phyloP scores from a whole-genome alignment of 768 basidiomycete genomes.

The Psilocybe azurescens region DNA sequence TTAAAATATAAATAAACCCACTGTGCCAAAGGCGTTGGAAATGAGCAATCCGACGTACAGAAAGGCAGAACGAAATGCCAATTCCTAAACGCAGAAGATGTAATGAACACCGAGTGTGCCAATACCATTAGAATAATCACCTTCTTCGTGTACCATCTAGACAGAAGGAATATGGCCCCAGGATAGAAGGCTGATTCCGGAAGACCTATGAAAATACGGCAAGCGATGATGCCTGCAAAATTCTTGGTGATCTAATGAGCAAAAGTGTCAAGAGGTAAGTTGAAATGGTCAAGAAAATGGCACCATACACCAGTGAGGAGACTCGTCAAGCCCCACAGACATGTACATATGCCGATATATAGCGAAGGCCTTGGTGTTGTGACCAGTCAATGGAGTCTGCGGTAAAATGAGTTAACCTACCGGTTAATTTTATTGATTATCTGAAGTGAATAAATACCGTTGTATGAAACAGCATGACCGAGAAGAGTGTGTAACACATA shows the following conservation, averaged over 20 bases:
- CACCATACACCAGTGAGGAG: conserved; percentile 60
- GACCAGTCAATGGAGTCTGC: not conserved
- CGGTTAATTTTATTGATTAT: conserved; percentile 59
- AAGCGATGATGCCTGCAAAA: conserved; percentile 58
- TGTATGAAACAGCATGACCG: not conserved
- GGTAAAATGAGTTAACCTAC: conserved; percentile 30
- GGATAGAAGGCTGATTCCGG: conserved; percentile 75
- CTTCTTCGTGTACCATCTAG: conserved; percentile 66
- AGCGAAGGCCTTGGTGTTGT: conserved; percentile 53
- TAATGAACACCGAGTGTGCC: not conserved
- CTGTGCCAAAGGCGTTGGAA: conserved; percentile 71
- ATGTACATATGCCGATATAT: conserved; percentile 65
- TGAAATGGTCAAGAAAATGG: not conserved
- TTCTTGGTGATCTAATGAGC: conserved; percentile 49
- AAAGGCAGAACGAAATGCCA: conserved; percentile 67
- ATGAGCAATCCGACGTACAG: conserved; percentile 64
- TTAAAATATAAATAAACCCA: conserved; percentile 32
- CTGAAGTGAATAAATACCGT: conserved; percentile 30
- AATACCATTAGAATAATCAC: conserved; percentile 26
- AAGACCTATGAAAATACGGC: conserved; percentile 66
- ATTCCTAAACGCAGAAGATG: conserved; percentile 45
- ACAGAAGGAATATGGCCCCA: conserved; percentile 51
- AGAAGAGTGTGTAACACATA: conserved; percentile 19
- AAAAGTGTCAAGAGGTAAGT: not conserved
- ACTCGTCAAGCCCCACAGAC: conserved; percentile 68